Conservation (phyloP, 768 basidiomycete species). For the Boletus subparvulus region DNA sequence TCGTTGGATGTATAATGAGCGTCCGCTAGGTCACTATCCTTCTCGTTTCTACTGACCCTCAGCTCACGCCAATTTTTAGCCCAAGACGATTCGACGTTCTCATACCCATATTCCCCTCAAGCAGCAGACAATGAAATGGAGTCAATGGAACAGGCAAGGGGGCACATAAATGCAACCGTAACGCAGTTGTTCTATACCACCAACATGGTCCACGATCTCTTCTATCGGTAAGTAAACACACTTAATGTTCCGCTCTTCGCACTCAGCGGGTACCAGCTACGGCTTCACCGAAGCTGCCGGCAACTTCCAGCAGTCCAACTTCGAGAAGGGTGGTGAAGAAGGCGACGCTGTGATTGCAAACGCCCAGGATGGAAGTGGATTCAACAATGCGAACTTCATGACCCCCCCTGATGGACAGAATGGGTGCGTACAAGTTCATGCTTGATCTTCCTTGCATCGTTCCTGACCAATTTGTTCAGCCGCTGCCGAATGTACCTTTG, state of each 20-base stretch:
- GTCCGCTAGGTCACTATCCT: slow-evolving; percentile 54
- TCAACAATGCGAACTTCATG: slow-evolving; percentile 92
- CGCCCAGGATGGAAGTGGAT: slow-evolving; percentile 93
- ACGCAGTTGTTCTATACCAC: slow-evolving; percentile 88
- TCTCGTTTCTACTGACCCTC: not conserved
- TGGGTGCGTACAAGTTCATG: slow-evolving; percentile 39
- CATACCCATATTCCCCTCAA: slow-evolving; percentile 75
- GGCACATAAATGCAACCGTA: slow-evolving; percentile 83
- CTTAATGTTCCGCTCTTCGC: not conserved
- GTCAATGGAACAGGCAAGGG: slow-evolving; percentile 68
- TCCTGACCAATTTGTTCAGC: slow-evolving; percentile 9
- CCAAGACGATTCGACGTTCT: slow-evolving; percentile 42
- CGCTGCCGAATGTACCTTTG: slow-evolving; percentile 97
- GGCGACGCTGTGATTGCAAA: slow-evolving; percentile 91
- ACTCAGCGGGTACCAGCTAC: slow-evolving; percentile 47
- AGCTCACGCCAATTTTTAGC: slow-evolving; percentile 5
- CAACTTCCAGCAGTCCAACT: slow-evolving; percentile 99
- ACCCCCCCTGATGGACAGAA: slow-evolving; percentile 83
- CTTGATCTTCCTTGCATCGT: not conserved
- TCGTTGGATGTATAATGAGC: slow-evolving; percentile 67
- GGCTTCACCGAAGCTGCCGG: slow-evolving; percentile 91
- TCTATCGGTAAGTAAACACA: slow-evolving; percentile 52
- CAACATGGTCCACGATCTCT: slow-evolving; percentile 81
- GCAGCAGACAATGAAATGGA: slow-evolving; percentile 48
- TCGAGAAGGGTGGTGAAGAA: slow-evolving; percentile 83